phyloP scores from a whole-genome alignment of 176 grass and related monocot genomes.

The Oryza meyeriana region DNA sequence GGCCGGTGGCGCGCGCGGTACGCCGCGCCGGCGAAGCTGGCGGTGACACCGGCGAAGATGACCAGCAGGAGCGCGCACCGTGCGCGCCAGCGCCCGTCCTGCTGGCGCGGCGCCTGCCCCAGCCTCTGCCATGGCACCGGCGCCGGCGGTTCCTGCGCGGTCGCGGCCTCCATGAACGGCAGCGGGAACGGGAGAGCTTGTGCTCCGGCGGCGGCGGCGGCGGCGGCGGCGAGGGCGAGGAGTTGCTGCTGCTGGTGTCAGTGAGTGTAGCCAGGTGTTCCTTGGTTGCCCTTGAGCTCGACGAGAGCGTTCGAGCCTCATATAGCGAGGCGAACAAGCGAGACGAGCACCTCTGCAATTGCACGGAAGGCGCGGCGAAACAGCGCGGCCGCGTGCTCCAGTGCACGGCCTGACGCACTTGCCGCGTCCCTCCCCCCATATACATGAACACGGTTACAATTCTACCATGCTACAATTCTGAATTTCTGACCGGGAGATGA shows the following conservation, averaged over 20 bases:
- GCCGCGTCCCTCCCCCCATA: not conserved
- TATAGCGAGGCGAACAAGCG: not conserved
- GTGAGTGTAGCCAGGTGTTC: not conserved
- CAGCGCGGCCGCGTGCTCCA: not conserved
- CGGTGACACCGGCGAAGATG: not conserved
- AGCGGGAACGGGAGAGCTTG: not conserved
- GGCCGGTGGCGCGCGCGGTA: not conserved
- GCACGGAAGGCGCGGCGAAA: not conserved
- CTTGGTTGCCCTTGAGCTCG: not conserved
- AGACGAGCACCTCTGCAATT: not conserved
- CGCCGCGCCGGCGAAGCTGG: not conserved
- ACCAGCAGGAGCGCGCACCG: not conserved
- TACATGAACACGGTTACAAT: not conserved
- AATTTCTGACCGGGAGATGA: not conserved
- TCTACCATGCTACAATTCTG: not conserved
- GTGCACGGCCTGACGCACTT: not conserved
- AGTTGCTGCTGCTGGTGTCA: not conserved
- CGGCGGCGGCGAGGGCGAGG: accelerated
- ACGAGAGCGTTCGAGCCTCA: not conserved
- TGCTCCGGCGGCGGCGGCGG: too few species aligned
- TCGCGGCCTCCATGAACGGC: slow-evolving; percentile 1
- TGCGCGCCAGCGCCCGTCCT: not conserved
- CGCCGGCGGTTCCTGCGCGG: not conserved
- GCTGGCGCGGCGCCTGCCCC: not conserved
- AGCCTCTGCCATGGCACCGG: not conserved